phyloP scores from a whole-genome alignment of 2,329 filamentous ascomycete species.

The Arthrinium phaeospermum region DNA sequence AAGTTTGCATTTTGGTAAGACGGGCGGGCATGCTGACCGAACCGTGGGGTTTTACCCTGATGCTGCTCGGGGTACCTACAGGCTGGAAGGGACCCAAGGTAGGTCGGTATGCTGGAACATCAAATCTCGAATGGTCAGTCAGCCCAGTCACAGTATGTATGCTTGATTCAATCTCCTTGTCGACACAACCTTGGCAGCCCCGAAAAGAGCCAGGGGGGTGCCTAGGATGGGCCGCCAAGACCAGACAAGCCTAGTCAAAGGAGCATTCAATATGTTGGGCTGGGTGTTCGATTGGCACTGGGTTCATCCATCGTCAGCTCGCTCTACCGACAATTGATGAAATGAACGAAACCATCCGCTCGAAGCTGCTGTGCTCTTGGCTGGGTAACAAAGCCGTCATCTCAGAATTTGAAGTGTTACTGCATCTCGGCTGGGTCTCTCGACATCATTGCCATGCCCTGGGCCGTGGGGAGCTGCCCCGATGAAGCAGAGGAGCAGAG shows the following conservation, averaged over 20 bases:
- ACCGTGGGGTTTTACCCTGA: constrained; percentile 19
- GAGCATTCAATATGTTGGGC: constrained; percentile 17
- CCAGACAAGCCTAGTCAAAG: constrained; percentile 19
- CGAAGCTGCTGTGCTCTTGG: neutral
- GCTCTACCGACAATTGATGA: constrained; percentile 7
- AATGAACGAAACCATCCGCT: neutral
- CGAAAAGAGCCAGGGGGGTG: constrained; percentile 15
- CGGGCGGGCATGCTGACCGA: constrained; percentile 12
- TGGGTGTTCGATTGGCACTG: constrained; percentile 15
- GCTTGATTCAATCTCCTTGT: constrained; percentile 22
- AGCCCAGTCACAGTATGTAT: constrained; percentile 16
- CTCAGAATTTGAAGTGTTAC: neutral
- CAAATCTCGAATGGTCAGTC: constrained; percentile 18
- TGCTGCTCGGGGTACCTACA: constrained; percentile 1
- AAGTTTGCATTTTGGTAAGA: constrained; percentile 8
- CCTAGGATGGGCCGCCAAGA: constrained; percentile 18
- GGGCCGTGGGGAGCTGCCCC: constrained; percentile 6
- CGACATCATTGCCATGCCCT: neutral
- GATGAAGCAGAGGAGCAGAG: constrained; percentile 1
- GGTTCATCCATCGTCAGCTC: neutral
- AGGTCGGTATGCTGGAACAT: constrained; percentile 18
- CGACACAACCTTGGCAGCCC: constrained; percentile 17
- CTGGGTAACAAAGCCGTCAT: neutral
- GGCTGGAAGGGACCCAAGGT: neutral
- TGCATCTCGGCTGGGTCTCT: constrained; percentile 6